Evolutionary conservation across 257 asterid genomes (phyloP).

Genomic region (Nemophila menziesii): DNA sequence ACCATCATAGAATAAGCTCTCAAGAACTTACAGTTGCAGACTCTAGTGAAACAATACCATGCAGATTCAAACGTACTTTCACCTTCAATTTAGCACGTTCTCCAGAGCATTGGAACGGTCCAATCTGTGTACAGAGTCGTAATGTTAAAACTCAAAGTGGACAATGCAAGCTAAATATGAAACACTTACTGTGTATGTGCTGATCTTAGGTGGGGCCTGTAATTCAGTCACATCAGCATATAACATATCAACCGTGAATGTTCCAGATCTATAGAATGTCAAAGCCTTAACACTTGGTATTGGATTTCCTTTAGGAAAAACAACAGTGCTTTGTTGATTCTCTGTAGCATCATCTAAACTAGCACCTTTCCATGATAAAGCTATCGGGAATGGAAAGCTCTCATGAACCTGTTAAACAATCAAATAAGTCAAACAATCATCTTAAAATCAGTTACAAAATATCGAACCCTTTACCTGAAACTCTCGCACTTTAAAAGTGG

Average conservation of each 20-base stretch:
- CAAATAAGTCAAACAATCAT: not conserved
- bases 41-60: constrained; percentile 71
- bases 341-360: constrained; percentile 45
- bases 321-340: constrained; percentile 58
- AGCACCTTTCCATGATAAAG: constrained; percentile 67
- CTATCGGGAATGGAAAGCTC: constrained; percentile 61
- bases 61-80: constrained; percentile 66
- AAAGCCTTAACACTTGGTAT: constrained; percentile 86
- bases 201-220: constrained; percentile 65
- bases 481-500: constrained; percentile 87
- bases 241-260: constrained; percentile 55
- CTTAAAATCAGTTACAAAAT: not conserved
- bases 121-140: constrained; percentile 43
- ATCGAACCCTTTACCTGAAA: not conserved
- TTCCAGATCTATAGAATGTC: constrained; percentile 69
- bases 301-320: constrained; percentile 82
- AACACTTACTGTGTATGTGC: constrained; percentile 63
- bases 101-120: constrained; percentile 61
- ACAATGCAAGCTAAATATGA: not conserved
- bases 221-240: constrained; percentile 70
- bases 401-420: constrained; percentile 50
- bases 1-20: not conserved
- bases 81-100: constrained; percentile 69
- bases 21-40: constrained; percentile 59
- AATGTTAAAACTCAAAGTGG: not conserved